Evolutionary conservation across 768 basidiomycete genomes (phyloP).

Genomic region (Boletus vermiculosoides): DNA sequence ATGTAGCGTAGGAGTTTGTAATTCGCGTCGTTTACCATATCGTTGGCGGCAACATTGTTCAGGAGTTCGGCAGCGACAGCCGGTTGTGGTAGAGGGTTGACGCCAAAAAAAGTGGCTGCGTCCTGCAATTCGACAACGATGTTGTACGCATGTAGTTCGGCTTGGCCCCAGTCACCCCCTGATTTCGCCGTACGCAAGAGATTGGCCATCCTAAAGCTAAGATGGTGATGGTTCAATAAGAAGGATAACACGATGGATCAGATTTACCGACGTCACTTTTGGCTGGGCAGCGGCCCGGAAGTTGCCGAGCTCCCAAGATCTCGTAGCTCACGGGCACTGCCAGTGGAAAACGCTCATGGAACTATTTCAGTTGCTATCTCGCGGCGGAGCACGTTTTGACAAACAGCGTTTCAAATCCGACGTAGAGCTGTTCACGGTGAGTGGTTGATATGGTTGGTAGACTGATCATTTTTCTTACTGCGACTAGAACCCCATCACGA

Average conservation of each 20-base stretch:
- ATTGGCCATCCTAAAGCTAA: too few species aligned
- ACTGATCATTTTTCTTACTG: background rate
- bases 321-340: background rate
- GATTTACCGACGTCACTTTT: background rate
- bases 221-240: background rate
- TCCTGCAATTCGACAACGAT: too few species aligned
- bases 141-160: too few species aligned
- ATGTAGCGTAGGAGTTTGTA: too few species aligned
- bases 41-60: too few species aligned
- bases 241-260: too few species aligned
- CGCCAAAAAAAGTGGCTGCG: too few species aligned
- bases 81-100: too few species aligned
- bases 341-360: slow-evolving; percentile 59
- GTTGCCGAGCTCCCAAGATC: slow-evolving; percentile 15
- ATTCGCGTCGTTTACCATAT: too few species aligned
- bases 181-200: too few species aligned
- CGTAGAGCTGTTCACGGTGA: slow-evolving; percentile 66
- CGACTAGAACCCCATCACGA: slow-evolving; percentile 26
- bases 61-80: too few species aligned
- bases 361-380: slow-evolving; percentile 85
- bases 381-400: slow-evolving; percentile 82
- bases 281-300: slow-evolving; percentile 17
- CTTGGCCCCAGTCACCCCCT: too few species aligned
- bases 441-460: slow-evolving; percentile 8
- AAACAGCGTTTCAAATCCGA: slow-evolving; percentile 71